These are phyloP conservation scores for Aspergillus tubingensis DNA, from an alignment of 2,329 filamentous ascomycete species.

Conservation along the genomic window DNA sequence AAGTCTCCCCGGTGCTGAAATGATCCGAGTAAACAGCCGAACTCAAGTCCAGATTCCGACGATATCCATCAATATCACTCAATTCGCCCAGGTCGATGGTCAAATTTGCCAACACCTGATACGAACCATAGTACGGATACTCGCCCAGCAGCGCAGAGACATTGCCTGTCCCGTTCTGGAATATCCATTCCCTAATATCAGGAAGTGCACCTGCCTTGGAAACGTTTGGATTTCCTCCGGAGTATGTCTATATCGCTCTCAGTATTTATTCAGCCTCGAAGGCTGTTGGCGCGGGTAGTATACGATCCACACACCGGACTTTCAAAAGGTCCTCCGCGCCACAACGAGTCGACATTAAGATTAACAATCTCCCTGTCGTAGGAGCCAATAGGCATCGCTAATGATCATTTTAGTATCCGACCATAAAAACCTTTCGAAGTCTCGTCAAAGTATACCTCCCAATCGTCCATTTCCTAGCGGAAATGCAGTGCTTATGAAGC, in stretches of 20 bases:
- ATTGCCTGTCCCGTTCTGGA: slow-evolving; percentile 25
- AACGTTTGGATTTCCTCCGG: slow-evolving; percentile 21
- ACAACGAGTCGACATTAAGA: slow-evolving; percentile 30
- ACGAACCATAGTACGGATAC: slow-evolving; percentile 23
- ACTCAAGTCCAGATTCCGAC: slow-evolving; percentile 20
- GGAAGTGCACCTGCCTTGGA: slow-evolving; percentile 21
- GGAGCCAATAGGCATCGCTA: slow-evolving; percentile 23
- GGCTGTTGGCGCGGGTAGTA: neutral
- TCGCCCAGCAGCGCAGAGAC: slow-evolving; percentile 20
- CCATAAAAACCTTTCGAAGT: too few species aligned
- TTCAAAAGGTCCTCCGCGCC: slow-evolving; percentile 30
- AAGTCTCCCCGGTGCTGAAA: neutral
- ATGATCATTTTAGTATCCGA: neutral
- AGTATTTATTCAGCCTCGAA: neutral
- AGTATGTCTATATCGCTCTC: slow-evolving; percentile 13
- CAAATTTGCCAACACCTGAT: slow-evolving; percentile 26
- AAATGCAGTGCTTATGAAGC: slow-evolving; percentile 18
- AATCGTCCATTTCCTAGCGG: slow-evolving; percentile 20
- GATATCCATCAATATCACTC: slow-evolving; percentile 13
- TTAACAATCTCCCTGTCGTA: slow-evolving; percentile 20
- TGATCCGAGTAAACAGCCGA: slow-evolving; percentile 9
- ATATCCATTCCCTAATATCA: slow-evolving; percentile 22
- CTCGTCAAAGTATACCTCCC: slow-evolving; percentile 8
- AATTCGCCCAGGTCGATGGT: slow-evolving; percentile 21
- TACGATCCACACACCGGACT: slow-evolving; percentile 4